These are phyloP conservation scores for Pseudoscleropodium purum DNA, from an alignment of 225 moss, liverwort and hornwort species.

Conservation along the genomic window DNA sequence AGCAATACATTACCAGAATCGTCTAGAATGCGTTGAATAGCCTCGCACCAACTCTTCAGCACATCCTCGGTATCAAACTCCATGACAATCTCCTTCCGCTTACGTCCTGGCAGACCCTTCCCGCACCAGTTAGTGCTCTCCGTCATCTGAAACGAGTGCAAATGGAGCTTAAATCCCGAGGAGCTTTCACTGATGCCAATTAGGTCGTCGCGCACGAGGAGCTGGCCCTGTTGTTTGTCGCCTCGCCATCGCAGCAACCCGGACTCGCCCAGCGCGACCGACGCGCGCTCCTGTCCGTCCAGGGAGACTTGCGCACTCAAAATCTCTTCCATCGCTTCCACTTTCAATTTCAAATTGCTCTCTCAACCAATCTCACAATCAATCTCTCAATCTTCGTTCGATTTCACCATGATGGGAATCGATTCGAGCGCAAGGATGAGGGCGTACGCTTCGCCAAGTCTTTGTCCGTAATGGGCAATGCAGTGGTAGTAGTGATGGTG, in stretches of 20 bases:
- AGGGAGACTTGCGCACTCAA: slow-evolving; percentile 12
- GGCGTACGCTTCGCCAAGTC: background rate
- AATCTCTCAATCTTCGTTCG: background rate
- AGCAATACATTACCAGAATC: slow-evolving; percentile 16
- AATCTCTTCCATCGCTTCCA: slow-evolving; percentile 2
- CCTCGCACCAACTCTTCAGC: slow-evolving; percentile 2
- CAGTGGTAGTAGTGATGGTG: background rate
- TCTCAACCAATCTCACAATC: background rate
- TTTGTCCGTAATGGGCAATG: background rate
- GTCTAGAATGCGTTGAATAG: slow-evolving; percentile 23
- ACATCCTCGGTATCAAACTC: slow-evolving; percentile 11
- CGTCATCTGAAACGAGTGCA: slow-evolving; percentile 22
- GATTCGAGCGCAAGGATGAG: background rate
- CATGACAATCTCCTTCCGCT: slow-evolving; percentile 19
- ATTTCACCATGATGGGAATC: background rate
- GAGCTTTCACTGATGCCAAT: slow-evolving; percentile 5
- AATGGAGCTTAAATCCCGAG: background rate
- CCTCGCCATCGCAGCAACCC: slow-evolving; percentile 35
- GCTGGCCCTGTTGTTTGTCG: slow-evolving; percentile 1
- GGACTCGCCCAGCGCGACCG: background rate
- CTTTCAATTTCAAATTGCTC: background rate
- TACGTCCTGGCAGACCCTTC: slow-evolving; percentile 16
- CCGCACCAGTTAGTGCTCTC: slow-evolving; percentile 15
- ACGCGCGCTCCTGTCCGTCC: slow-evolving; percentile 12
- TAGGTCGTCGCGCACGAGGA: slow-evolving; percentile 20